Conservation (phyloP, 345 rosid genomes). For the Acer negundo region DNA sequence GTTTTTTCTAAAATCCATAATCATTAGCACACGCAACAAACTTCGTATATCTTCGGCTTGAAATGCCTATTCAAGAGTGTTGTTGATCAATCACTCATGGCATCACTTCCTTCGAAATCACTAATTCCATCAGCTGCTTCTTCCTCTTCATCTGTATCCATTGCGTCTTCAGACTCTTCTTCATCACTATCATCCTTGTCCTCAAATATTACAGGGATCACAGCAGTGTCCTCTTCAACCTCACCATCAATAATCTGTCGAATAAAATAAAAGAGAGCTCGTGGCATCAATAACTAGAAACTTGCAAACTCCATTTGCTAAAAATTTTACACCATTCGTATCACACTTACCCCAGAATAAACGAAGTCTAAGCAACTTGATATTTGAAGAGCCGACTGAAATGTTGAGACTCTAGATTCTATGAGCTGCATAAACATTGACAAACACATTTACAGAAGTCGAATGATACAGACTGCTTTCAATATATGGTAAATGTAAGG, state of each 20-base stretch:
- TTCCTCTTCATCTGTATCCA: conserved; percentile 49
- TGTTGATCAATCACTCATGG: conserved; percentile 50
- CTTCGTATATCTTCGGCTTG: neutral
- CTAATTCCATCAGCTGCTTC: conserved; percentile 29
- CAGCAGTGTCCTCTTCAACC: conserved; percentile 42
- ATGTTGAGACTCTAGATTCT: conserved; percentile 77
- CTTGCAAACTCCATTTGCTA: neutral
- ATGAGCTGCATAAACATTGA: conserved; percentile 57
- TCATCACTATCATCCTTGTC: conserved; percentile 79
- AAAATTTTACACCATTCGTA: neutral
- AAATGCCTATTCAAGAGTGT: neutral
- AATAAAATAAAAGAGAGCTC: neutral
- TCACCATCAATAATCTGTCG: conserved; percentile 57
- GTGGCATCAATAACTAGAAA: neutral
- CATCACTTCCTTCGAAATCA: conserved; percentile 54
- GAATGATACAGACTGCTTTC: neutral
- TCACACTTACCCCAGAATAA: conserved; percentile 47
- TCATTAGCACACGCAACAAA: too few species aligned
- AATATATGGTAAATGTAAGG: neutral
- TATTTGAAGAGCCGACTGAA: conserved; percentile 65
- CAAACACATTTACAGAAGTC: neutral
- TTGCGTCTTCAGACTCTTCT: conserved; percentile 60
- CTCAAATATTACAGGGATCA: conserved; percentile 57
- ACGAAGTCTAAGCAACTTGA: conserved; percentile 67
- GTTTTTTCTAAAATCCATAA: too few species aligned